phyloP scores from a whole-genome alignment of 352 stramenopile genomes.

The Globisporangium abappressorium region DNA sequence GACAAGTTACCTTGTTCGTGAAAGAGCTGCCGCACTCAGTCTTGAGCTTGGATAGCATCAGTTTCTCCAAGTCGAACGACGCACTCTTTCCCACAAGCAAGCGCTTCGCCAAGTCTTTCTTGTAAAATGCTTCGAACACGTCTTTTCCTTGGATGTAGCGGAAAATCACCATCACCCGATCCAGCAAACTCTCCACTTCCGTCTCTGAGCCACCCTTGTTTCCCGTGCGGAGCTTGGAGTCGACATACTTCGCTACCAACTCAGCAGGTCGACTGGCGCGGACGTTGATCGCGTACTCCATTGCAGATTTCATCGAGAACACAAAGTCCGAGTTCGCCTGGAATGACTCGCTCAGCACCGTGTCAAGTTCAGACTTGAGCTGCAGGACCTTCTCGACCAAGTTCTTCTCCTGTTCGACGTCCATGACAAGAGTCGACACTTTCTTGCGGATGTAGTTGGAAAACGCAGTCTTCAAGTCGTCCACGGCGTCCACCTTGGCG shows the following conservation, averaged over 20 bases:
- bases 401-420: constrained; percentile 82
- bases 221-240: constrained; percentile 83
- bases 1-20: constrained; percentile 90
- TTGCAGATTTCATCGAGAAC: constrained; percentile 81
- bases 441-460: constrained; percentile 75
- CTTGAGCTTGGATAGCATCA: constrained; percentile 97
- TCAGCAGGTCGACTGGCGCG: constrained; percentile 84
- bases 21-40: constrained; percentile 97
- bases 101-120: constrained; percentile 96
- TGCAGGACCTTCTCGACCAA: constrained; percentile 90
- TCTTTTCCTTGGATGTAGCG: constrained; percentile 97
- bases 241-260: constrained; percentile 91
- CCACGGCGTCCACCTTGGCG: constrained; percentile 64
- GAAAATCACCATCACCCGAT: constrained; percentile 95
- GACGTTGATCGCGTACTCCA: constrained; percentile 90
- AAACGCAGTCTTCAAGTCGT: constrained; percentile 64
- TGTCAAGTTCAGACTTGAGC: constrained; percentile 83
- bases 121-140: constrained; percentile 99
- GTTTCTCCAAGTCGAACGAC: constrained; percentile 94
- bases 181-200: constrained; percentile 86
- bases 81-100: constrained; percentile 90
- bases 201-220: constrained; percentile 84
- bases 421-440: constrained; percentile 70
- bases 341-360: constrained; percentile 74
- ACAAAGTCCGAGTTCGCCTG: constrained; percentile 70